A percentile compares a stretch with the other conserved stretches of the same genome.
phyloP scores from a whole-genome alignment of 257 asterid species.

The Forsythia viridissima region DNA sequence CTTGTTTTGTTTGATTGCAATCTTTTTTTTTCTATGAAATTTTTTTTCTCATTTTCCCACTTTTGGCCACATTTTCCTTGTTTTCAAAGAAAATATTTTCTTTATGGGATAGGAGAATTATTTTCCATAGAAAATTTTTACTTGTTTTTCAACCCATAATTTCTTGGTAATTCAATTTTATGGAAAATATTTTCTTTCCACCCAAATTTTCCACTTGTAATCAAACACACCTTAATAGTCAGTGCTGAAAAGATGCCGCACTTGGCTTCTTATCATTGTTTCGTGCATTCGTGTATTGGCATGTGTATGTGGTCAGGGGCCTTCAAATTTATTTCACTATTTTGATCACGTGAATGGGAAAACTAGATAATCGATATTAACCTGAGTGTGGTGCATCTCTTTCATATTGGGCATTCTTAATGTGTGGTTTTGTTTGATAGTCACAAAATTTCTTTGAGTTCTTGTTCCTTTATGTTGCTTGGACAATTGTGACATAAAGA shows the following conservation, averaged over 20 bases:
- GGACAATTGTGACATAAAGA: slow-evolving; percentile 11
- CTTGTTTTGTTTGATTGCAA: no score
- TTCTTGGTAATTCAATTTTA: no score
- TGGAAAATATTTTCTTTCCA: no score
- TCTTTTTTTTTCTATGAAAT: no score
- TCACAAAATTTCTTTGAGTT: background rate
- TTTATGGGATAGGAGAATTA: no score
- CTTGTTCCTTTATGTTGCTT: slow-evolving; percentile 7
- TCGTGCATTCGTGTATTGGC: background rate
- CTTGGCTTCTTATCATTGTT: background rate
- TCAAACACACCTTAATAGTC: no score
- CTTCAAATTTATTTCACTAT: background rate
- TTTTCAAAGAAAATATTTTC: no score
- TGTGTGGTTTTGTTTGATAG: background rate
- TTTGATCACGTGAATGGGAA: background rate
- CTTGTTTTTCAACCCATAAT: no score
- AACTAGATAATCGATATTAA: background rate
- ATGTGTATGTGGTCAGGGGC: background rate
- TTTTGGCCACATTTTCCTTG: no score
- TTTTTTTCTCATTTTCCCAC: no score
- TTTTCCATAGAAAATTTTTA: no score
- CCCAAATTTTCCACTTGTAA: no score
- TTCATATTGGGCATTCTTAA: background rate
- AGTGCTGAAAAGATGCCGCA: background rate
- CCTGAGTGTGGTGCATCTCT: background rate